Evolutionary conservation across 768 basidiomycete species (phyloP), one percentile per base, ranked within the genome.

Genomic region (Rhizopogon roseolus): DNA sequence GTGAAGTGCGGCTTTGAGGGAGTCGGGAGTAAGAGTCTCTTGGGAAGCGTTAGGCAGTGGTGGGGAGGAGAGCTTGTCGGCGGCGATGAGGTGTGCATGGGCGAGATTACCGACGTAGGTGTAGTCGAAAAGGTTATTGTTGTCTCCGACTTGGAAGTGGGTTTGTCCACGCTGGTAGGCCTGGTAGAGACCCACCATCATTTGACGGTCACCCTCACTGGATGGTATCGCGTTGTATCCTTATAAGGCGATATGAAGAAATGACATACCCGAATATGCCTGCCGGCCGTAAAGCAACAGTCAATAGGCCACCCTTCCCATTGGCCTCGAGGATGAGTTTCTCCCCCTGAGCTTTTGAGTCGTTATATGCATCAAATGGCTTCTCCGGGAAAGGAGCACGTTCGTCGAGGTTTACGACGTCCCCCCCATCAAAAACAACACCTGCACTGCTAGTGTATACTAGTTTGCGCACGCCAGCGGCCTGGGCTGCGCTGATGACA

Each of bases 31-130:
- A 8, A 48, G 46, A 5, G 36, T 48, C 14, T 48, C 46, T 4
- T 62, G 58, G 38, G 70, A 68, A 1, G 76, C 59, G 16, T 77
- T 71, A 14, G 75, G 71, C 1, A 80, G 75, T 22, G 80, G 73
- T 0, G 79, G 74, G 11, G 77, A 72, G 46, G 75, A 77, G 41
- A 99, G 82, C 64, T 85, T 90, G 76, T 98, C 95, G 19, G 90
- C 88, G 10, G 97, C 97, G 49, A 98, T 81, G 13, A 99, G 74
- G 67, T 99, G 97, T 4, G 94, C 95, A 62, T 88, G 82, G 1
- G 94, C 96, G 56, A 96, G 86, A 67, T 99, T 99, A 51, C 85
- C 93, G 61, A 98, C 93, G 65, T 98, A 98, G 5, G 95, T 97
- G 83, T 89, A 94, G 70, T 98, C 97, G 63, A 91, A 93, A 4